Base-by-base conservation (phyloP, 2,329 filamentous ascomycete species). In the Aureobasidium sp. region DNA sequence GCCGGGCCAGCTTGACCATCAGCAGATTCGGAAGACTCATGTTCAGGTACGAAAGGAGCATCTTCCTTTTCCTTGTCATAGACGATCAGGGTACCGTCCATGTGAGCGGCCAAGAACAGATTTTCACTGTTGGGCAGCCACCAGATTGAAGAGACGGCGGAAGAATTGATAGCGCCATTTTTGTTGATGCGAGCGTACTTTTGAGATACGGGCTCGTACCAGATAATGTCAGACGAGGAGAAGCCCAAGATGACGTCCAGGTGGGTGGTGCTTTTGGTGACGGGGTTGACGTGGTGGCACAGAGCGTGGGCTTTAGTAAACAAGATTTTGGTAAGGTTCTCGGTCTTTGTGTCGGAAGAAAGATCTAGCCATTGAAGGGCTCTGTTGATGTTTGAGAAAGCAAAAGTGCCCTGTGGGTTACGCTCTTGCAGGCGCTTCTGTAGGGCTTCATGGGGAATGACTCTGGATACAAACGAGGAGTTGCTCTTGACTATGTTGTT, bases 11-110 rank as follows among this genome's bases (percentile, higher is more conserved):
- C 61, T n/a, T 65, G 68, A 53, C 24, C 59, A 10, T 88, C 82
- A 6, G 34, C 36, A 43, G 13, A 41, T 17, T 60, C 57, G 26
- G 44, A 51, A 1, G 36, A 5, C 5, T 51, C 57, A 9, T 60
- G 44, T 71, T 96, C 91, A 0, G 88, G 82, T 3, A 84, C 81
- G 69, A 96, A 94, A 1, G 86, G 81, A 0, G 87, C 86, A 72
- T 97, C 92, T 66, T 97, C 92, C 72, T 94, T 96, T 71, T 97
- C 92, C 76, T 97, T 99, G 75, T 99, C 94, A 69, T 97, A 99
- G 1, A 97, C 91, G 2, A 99, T 84, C 48, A 99, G 75, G 2
- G 88, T 88, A 1, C 94, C 94, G 70, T 99, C 92, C 81, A 91
- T 89, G 72, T 97, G 92, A 12, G 92, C 88, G 12, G 92, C 92